Conservation (phyloP, 2,329 filamentous ascomycete genomes). For the Pseudocercospora vitis region DNA sequence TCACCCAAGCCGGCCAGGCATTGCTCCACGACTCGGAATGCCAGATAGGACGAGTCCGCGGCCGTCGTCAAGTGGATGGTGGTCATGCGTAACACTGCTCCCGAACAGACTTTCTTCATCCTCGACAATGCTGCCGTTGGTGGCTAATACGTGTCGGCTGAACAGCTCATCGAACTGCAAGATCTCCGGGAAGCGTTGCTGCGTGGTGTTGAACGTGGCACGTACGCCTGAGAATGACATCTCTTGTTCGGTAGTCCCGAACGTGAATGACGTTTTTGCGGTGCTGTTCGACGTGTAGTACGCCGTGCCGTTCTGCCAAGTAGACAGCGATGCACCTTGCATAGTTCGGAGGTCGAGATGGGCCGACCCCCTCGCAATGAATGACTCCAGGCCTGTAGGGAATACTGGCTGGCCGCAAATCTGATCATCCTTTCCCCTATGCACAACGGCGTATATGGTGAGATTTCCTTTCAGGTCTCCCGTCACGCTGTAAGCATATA, state of each 20-base stretch:
- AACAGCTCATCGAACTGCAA: constrained; percentile 52
- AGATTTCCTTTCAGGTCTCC: constrained; percentile 43
- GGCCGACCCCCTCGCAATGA: constrained; percentile 34
- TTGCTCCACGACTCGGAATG: constrained; percentile 24
- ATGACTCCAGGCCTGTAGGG: constrained; percentile 62
- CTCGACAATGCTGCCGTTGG: constrained; percentile 54
- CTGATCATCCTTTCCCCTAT: constrained; percentile 51
- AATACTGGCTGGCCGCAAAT: constrained; percentile 53
- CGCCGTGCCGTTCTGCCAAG: constrained; percentile 60
- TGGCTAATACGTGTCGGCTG: constrained; percentile 55
- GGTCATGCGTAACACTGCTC: constrained; percentile 13
- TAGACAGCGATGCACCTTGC: constrained; percentile 47
- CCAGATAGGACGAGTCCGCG: constrained; percentile 20
- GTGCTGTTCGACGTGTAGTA: constrained; percentile 53
- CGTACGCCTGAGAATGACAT: constrained; percentile 55
- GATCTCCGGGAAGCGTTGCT: constrained; percentile 18
- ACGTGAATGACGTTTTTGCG: constrained; percentile 51
- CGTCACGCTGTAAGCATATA: constrained; percentile 58
- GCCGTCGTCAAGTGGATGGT: constrained; percentile 10
- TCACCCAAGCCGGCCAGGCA: not conserved
- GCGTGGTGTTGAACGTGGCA: constrained; percentile 6
- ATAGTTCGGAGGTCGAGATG: constrained; percentile 27
- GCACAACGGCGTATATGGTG: constrained; percentile 50
- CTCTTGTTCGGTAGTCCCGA: constrained; percentile 58
- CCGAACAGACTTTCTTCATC: constrained; percentile 47